A percentile compares a stretch with the other conserved stretches of the same genome.
These are phyloP conservation scores for Picocystis sp. DNA, from an alignment of 163 green algal genomes.

Conservation along the genomic window DNA sequence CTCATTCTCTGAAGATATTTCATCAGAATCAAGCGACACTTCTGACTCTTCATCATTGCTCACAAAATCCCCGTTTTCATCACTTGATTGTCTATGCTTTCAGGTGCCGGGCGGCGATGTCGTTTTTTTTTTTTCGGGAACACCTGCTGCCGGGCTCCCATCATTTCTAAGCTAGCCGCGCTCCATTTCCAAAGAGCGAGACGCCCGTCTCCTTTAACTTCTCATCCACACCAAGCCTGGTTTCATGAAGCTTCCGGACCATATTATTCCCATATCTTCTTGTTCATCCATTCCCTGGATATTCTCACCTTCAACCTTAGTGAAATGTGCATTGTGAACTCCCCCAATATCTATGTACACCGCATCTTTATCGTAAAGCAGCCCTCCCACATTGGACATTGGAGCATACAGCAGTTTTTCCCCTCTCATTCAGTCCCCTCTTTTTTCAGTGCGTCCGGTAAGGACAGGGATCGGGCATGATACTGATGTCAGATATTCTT, in stretches of 20 bases:
- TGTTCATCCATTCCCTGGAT: constrained; percentile 3
- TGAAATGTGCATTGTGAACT: no score
- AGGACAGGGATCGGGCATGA: constrained; percentile 88
- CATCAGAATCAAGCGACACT: no score
- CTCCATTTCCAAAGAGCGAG: constrained; percentile 18
- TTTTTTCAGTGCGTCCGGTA: constrained; percentile 50
- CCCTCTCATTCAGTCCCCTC: constrained; percentile 30
- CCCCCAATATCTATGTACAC: constrained; percentile 87
- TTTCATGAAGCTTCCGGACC: constrained; percentile 24
- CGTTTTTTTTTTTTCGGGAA: no score
- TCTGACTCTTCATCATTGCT: no score
- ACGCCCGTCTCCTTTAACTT: constrained; percentile 37
- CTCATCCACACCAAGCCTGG: constrained; percentile 45
- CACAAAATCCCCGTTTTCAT: no score
- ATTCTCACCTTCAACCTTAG: neutral
- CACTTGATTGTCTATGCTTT: no score
- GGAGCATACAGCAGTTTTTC: constrained; percentile 81
- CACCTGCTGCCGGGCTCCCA: no score
- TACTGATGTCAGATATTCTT: constrained; percentile 47
- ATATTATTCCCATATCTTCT: constrained; percentile 17
- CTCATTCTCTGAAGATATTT: no score
- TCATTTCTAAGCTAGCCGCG: no score
- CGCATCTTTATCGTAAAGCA: constrained; percentile 92
- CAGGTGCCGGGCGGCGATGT: no score
- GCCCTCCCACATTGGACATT: constrained; percentile 80